A percentile compares a stretch with the other conserved stretches of the same genome.
Conservation (phyloP, 495 filamentous ascomycete species). For the Xylaria scruposa region DNA sequence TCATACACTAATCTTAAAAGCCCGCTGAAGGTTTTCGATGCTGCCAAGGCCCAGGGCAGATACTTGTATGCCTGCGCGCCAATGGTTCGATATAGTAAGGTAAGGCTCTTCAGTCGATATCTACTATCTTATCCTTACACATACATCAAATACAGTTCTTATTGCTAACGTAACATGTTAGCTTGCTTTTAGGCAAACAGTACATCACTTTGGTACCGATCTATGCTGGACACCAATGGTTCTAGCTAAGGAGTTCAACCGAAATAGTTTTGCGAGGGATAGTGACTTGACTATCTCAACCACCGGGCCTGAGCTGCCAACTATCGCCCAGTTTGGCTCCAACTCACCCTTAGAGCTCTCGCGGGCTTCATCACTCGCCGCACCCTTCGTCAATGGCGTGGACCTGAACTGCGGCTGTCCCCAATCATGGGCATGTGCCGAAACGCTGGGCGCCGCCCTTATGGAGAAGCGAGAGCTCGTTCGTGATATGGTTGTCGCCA, state of each 20-base stretch:
- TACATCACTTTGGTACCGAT: slow-evolving; percentile 64
- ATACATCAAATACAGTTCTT: not conserved
- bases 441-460: slow-evolving; percentile 65
- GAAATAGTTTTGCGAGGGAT: slow-evolving; percentile 62
- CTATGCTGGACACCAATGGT: slow-evolving; percentile 76
- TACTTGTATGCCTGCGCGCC: slow-evolving; percentile 66
- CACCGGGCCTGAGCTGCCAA: slow-evolving; percentile 49
- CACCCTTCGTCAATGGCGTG: slow-evolving; percentile 65
- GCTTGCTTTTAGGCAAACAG: slow-evolving; percentile 69
- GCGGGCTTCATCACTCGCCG: slow-evolving; percentile 63
- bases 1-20: slow-evolving; percentile 39
- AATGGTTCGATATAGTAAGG: slow-evolving; percentile 74
- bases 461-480: slow-evolving; percentile 67
- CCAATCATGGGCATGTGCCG: slow-evolving; percentile 70
- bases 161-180: slow-evolving; percentile 29
- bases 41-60: slow-evolving; percentile 57
- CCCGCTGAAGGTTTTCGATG: slow-evolving; percentile 64
- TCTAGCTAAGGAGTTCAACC: slow-evolving; percentile 73
- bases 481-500: slow-evolving; percentile 62
- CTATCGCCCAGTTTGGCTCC: slow-evolving; percentile 69
- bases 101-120: slow-evolving; percentile 15
- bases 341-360: slow-evolving; percentile 63
- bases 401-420: slow-evolving; percentile 75
- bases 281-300: slow-evolving; percentile 53
- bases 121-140: not conserved